Evolutionary conservation across 2,329 filamentous ascomycete species (phyloP), one percentile per base, ranked within the genome.

Genomic region (Aquanectria penicillioides): DNA sequence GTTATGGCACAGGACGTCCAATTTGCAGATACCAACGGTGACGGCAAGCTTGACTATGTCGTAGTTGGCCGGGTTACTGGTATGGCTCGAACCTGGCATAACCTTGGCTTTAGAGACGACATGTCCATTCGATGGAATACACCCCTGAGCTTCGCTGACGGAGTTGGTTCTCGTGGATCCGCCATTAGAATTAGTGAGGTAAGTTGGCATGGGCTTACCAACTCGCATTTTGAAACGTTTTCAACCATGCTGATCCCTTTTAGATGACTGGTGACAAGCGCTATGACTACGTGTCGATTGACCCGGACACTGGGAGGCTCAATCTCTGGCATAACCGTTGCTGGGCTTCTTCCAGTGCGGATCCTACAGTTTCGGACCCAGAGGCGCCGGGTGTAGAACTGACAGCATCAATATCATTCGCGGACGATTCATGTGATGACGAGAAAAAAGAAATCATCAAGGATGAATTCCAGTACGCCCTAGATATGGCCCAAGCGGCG

Each of bases 1-100:
- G 37, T 34, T 15, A 13, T n/a, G 4, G 10, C 49, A 11, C n/a
- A 12, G 10, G 34, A 36, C 9, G 26, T 47, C 20, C 43, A 26
- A 47, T 47, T 47, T 20, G 43, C 43, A 6, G 43, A 47, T 17
- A 23, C 26, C 15, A 33, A 47, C 26, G 43, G 43, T n/a, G 43
- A 47, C n/a, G 43, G 43, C 13, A 6, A 5, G 6, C 5, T 34
- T 6, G 43, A 47, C 43, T 47, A 47, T 33, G 9, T 33, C 5
- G 12, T 17, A 6, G 43, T 47, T 6, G 26, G 38, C 5, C 17
- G 49, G 20, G 25, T 44, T 6, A 53, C 37, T 3, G 49, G 49
- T 8, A 2, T 6, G 3, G 5, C 36, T 5, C 33, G 22, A 17
- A 18, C 34, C 9, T 40, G 48, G 36, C 25, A 40, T 5, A 13